A percentile compares a stretch with the other conserved stretches of the same genome.
Evolutionary conservation across 768 basidiomycete genomes (phyloP).

Genomic region (Tulasnella sp.): DNA sequence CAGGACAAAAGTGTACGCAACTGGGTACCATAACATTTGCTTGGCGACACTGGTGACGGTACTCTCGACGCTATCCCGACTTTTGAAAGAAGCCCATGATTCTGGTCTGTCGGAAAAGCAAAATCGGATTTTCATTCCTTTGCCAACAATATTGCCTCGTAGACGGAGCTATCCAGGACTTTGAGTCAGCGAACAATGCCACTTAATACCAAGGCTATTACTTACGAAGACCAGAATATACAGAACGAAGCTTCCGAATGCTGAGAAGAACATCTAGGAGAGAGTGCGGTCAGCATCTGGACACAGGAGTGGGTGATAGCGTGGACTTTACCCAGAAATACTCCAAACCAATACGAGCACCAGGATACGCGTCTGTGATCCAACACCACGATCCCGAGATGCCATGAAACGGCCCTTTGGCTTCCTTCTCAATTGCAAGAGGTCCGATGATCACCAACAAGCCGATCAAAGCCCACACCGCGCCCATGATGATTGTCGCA

Average conservation of each 20-base stretch:
- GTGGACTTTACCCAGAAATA: slow-evolving; percentile 14
- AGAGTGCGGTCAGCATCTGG: too few relatives aligned
- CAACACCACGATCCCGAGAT: slow-evolving; percentile 12
- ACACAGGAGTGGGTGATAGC: not conserved
- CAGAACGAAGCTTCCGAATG: slow-evolving; percentile 5
- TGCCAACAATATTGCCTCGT: slow-evolving; percentile 12
- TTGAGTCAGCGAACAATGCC: not conserved
- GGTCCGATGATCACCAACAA: slow-evolving; percentile 3
- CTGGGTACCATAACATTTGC: slow-evolving; percentile 13
- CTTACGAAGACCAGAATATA: slow-evolving; percentile 6
- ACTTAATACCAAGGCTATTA: not conserved
- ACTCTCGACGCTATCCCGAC: slow-evolving; percentile 1
- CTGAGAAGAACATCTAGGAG: slow-evolving; percentile 13
- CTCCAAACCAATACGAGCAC: slow-evolving; percentile 7
- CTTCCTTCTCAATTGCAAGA: slow-evolving; percentile 1
- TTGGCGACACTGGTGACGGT: not conserved
- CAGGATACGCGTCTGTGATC: slow-evolving; percentile 14
- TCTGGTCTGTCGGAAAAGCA: not conserved
- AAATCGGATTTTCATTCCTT: not conserved
- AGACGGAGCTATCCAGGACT: slow-evolving; percentile 6
- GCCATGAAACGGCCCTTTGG: slow-evolving; percentile 4
- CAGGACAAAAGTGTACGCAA: slow-evolving; percentile 2
- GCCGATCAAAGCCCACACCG: slow-evolving; percentile 1
- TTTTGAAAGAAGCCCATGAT: not conserved
- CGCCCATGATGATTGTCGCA: not conserved